Percentiles rank a stretch among this genome's conserved stretches.
phyloP scores from a whole-genome alignment of 441 rosid species.

The Arabidopsis hybrid region DNA sequence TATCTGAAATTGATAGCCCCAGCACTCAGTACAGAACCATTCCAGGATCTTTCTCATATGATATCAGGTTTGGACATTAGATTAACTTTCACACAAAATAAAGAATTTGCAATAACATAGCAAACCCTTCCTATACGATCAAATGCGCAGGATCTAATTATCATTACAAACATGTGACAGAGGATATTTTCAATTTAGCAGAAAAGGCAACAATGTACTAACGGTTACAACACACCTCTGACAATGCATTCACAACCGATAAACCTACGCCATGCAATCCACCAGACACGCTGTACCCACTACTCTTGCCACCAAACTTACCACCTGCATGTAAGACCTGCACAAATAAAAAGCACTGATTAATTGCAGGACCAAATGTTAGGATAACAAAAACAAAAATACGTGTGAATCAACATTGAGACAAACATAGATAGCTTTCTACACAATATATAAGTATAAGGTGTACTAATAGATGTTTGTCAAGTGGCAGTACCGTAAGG shows the following conservation, averaged over 20 bases:
- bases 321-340: conserved; percentile 99
- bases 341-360: conserved; percentile 33
- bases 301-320: conserved; percentile 95
- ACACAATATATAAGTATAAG: background rate
- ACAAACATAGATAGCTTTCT: background rate
- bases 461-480: conserved; percentile 15
- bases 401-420: background rate
- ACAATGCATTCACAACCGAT: conserved; percentile 97
- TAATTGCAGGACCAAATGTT: background rate
- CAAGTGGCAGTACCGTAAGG: conserved; percentile 72
- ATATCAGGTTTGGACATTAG: conserved; percentile 6
- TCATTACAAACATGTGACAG: conserved; percentile 2
- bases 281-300: conserved; percentile 97
- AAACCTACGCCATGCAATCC: conserved; percentile 99
- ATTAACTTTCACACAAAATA: conserved; percentile 1
- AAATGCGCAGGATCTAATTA: conserved; percentile 15
- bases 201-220: conserved; percentile 20
- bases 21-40: conserved; percentile 1
- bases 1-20: conserved; percentile 20
- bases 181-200: conserved; percentile 13
- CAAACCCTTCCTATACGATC: background rate
- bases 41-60: background rate
- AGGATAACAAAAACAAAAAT: conserved; percentile 4
- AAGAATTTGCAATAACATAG: conserved; percentile 8
- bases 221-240: conserved; percentile 68